Evolutionary conservation across 495 filamentous ascomycete genomes (phyloP).

Genomic region (Clohesyomyces aquaticus): DNA sequence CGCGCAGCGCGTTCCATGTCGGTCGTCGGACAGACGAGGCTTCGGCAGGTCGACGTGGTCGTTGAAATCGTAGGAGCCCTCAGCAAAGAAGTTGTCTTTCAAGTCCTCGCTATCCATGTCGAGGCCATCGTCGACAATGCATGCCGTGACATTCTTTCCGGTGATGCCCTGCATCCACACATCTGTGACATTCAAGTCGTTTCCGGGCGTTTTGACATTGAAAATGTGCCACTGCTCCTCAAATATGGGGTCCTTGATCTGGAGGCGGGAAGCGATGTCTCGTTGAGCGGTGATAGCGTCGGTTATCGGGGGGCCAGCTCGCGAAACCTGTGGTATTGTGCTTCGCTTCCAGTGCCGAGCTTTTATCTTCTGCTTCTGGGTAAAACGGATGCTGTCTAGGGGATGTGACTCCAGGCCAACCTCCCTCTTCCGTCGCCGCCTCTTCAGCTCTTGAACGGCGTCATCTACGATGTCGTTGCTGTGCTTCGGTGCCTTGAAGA

Average conservation of each 20-base stretch:
- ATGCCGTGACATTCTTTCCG: slow-evolving; percentile 82
- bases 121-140: slow-evolving; percentile 93
- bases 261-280: slow-evolving; percentile 64
- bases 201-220: slow-evolving; percentile 77
- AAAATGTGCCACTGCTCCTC: slow-evolving; percentile 92
- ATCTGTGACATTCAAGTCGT: slow-evolving; percentile 93
- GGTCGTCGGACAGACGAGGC: slow-evolving; percentile 78
- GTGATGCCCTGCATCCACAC: slow-evolving; percentile 93
- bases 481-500: slow-evolving; percentile 73
- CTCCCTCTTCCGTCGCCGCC: slow-evolving; percentile 63
- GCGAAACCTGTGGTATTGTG: slow-evolving; percentile 52
- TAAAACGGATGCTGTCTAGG: slow-evolving; percentile 75
- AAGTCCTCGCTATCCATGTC: slow-evolving; percentile 97
- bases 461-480: slow-evolving; percentile 65
- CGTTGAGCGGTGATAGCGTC: slow-evolving; percentile 60
- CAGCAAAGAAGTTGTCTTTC: slow-evolving; percentile 86
- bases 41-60: slow-evolving; percentile 76
- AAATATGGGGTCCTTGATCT: slow-evolving; percentile 89
- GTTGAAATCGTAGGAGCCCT: slow-evolving; percentile 95
- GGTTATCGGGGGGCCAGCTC: slow-evolving; percentile 36
- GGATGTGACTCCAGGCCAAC: slow-evolving; percentile 56
- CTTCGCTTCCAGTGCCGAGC: slow-evolving; percentile 74
- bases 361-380: slow-evolving; percentile 78
- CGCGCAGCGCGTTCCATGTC: slow-evolving; percentile 90
- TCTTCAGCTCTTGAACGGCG: slow-evolving; percentile 61